Evolutionary conservation across 169 alveolate species (phyloP).

Genomic region (Eimeria brunetti): DNA sequence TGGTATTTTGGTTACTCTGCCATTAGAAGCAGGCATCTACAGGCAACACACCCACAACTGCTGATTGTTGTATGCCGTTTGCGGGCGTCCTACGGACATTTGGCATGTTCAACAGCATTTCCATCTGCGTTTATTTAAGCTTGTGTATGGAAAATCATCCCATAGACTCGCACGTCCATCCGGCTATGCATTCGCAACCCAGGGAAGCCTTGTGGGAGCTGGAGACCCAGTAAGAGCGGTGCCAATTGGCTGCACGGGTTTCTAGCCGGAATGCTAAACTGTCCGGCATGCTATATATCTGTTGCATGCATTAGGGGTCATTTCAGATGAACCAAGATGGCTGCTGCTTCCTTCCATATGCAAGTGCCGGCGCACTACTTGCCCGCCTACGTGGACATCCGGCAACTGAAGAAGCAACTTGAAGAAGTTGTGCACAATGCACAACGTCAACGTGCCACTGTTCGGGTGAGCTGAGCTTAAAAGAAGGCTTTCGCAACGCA

Average conservation of each 20-base stretch:
- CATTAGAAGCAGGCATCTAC: not conserved
- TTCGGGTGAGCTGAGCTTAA: conserved; percentile 10
- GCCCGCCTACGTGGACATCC: conserved; percentile 42
- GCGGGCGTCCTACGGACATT: not conserved
- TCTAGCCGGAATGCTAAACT: not conserved
- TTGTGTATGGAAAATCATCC: not conserved
- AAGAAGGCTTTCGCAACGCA: not conserved
- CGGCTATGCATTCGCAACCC: not conserved
- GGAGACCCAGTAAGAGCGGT: conserved; percentile 4
- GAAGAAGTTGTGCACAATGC: conserved; percentile 57
- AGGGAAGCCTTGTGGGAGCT: not conserved
- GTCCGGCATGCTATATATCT: not conserved
- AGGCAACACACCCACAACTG: not conserved
- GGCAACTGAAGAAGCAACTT: conserved; percentile 58
- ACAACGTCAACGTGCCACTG: conserved; percentile 67
- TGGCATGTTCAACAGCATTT: not conserved
- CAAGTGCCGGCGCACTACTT: conserved; percentile 60
- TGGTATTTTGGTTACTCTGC: not conserved
- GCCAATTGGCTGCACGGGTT: not conserved
- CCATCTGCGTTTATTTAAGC: not conserved
- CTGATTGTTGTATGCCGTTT: not conserved
- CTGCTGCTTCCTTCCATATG: conserved; percentile 54
- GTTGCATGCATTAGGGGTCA: not conserved
- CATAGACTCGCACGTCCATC: not conserved
- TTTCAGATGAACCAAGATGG: conserved; percentile 21